Evolutionary conservation across 768 basidiomycete genomes (phyloP), one percentile per base, ranked within the genome.

Genomic region (Paxillus ammoniavirescens): DNA sequence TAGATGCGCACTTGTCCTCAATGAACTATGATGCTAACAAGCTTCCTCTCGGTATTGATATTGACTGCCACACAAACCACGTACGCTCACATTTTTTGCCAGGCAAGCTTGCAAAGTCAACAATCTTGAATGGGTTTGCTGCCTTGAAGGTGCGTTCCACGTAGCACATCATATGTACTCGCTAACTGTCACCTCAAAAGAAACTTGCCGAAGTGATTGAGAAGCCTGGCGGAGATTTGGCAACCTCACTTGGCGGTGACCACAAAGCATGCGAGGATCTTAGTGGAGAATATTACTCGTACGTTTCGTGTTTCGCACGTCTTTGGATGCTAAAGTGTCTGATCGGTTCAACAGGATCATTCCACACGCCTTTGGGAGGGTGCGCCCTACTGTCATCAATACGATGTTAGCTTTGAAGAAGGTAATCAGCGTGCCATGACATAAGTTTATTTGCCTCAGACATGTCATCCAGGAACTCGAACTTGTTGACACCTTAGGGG

Each of bases 11-110:
- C 41, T 65, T 85, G 61, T 78, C 80, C 14, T 79, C 80, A 5
- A 82, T 85, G 81, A 83, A 84, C 56, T 85, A 85, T 55, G 83
- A 85, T 61, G 83, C 83, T 4, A 78, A 78, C 59, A 85, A 84
- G 59, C 73, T 84, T 21, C 83, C 83, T 14, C 76, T 84, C 15
- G 83, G 82, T 76, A 63, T 42, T 21, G 12, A 15, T 9, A n/a
- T 3, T 47, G 8, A 41, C 5, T 33, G 6, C 12, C 26, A 1
- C 3, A 8, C 14, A 12, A n/a, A 15, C n/a, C 17, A 5, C 17
- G 2, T 17, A 12, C 4, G 18, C n/a, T 43, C 8, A 59, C 14
- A 31, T 47, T 28, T n/a, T 14, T 4, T n/a, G 17, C 43, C 13
- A 81, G 80, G 81, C 6, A 84, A 86, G 70, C 73, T 86, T 15